These are phyloP conservation scores for Ophiostoma tasmaniense DNA, from an alignment of 2,329 filamentous ascomycete genomes.

Conservation along the genomic window DNA sequence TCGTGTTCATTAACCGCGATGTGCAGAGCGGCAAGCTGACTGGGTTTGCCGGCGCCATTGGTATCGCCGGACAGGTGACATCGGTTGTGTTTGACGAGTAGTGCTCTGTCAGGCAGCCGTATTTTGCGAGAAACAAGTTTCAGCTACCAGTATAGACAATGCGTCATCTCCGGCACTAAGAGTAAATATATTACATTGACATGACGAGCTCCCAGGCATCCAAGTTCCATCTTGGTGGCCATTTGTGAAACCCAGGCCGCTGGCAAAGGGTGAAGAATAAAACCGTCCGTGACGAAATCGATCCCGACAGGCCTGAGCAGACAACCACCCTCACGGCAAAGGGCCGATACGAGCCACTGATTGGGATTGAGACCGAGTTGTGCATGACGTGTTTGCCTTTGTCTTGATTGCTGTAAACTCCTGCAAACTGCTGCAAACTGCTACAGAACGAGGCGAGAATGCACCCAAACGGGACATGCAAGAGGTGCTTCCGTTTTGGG, in stretches of 20 bases:
- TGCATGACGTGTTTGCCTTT: neutral
- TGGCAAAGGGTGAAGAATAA: no score
- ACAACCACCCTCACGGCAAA: neutral
- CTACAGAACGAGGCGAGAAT: neutral
- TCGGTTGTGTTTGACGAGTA: slow-evolving; percentile 41
- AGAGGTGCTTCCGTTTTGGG: neutral
- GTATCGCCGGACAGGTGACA: slow-evolving; percentile 38
- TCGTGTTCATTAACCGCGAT: slow-evolving; percentile 55
- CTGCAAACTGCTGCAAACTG: no score
- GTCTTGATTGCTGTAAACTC: neutral
- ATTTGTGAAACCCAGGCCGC: neutral
- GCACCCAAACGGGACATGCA: neutral
- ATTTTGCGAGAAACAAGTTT: neutral
- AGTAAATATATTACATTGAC: neutral
- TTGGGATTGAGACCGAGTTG: neutral
- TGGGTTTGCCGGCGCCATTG: slow-evolving; percentile 35
- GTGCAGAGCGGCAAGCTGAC: slow-evolving; percentile 48
- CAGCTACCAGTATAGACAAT: neutral
- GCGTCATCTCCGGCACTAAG: neutral
- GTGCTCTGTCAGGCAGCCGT: neutral
- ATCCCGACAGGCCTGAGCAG: neutral
- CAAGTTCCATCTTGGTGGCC: neutral
- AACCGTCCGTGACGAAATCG: neutral
- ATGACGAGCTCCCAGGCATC: neutral
- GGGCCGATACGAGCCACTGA: neutral